A percentile compares a stretch with the other conserved stretches of the same genome.
These are phyloP conservation scores for Babesia divergens DNA, from an alignment of 169 alveolate genomes.

Conservation along the genomic window DNA sequence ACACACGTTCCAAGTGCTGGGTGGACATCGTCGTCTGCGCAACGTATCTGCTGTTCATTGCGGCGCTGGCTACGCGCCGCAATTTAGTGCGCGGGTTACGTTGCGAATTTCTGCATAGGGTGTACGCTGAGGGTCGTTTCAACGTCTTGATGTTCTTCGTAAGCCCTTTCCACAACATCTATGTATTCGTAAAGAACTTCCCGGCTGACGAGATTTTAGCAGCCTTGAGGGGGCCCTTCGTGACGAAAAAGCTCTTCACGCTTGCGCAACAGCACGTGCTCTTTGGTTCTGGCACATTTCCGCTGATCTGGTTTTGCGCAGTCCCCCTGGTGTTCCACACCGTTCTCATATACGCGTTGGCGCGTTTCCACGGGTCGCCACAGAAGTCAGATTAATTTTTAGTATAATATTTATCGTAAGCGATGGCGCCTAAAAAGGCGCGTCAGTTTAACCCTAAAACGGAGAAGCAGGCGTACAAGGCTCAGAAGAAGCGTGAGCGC, in stretches of 20 bases:
- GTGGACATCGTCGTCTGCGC: slow-evolving; percentile 5
- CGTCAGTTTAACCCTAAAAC: neutral
- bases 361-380: neutral
- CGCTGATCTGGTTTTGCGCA: slow-evolving; percentile 32
- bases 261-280: slow-evolving; percentile 53
- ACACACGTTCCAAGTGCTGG: neutral
- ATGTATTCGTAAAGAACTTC: neutral
- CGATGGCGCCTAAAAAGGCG: slow-evolving; percentile 22
- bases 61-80: neutral
- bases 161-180: neutral
- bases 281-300: slow-evolving; percentile 38
- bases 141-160: neutral
- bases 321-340: slow-evolving; percentile 33
- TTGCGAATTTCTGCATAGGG: neutral
- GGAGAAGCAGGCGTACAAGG: slow-evolving; percentile 47
- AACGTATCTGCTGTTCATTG: neutral
- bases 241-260: slow-evolving; percentile 30
- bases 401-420: neutral
- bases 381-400: neutral
- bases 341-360: slow-evolving; percentile 1
- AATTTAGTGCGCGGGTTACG: neutral
- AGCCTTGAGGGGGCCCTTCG: slow-evolving; percentile 3
- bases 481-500: slow-evolving; percentile 56
- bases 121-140: neutral
- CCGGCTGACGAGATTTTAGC: neutral